Percentiles rank a stretch among this genome's conserved stretches.
phyloP scores from a whole-genome alignment of 805 yeast genomes.

The Saccharomycopsis fodiens region DNA sequence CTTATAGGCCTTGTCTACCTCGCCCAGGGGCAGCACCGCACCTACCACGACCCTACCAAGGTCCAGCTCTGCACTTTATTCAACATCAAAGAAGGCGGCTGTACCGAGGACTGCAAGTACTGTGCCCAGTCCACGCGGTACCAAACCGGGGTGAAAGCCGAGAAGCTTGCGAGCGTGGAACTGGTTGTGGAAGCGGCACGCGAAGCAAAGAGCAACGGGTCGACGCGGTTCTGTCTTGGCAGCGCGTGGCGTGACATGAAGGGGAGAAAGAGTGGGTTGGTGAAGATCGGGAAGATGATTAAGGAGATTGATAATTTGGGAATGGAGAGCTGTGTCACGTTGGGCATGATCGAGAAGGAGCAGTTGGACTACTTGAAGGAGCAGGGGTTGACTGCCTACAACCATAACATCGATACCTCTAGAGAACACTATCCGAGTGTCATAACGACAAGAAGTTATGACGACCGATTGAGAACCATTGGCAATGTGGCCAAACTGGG shows the following conservation, averaged over 20 bases:
- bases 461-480: constrained; percentile 63
- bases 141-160: constrained; percentile 66
- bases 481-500: constrained; percentile 57
- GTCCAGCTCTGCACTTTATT: constrained; percentile 71
- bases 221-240: constrained; percentile 78
- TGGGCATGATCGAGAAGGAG: constrained; percentile 67
- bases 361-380: constrained; percentile 53
- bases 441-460: constrained; percentile 61
- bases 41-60: constrained; percentile 57
- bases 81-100: constrained; percentile 74
- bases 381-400: constrained; percentile 76
- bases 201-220: constrained; percentile 60
- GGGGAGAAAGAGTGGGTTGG: constrained; percentile 63
- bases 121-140: constrained; percentile 71
- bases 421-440: constrained; percentile 70
- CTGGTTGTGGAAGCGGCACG: constrained; percentile 57
- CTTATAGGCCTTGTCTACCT: constrained; percentile 50
- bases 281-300: constrained; percentile 59
- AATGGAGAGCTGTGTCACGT: constrained; percentile 72
- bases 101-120: constrained; percentile 75
- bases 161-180: constrained; percentile 51
- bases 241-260: constrained; percentile 86
- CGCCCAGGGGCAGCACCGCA: constrained; percentile 61
- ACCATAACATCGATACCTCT: constrained; percentile 75
- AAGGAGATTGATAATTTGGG: constrained; percentile 53